Evolutionary conservation across 495 filamentous ascomycete species (phyloP).

Genomic region (Talaromyces thailandensis): DNA sequence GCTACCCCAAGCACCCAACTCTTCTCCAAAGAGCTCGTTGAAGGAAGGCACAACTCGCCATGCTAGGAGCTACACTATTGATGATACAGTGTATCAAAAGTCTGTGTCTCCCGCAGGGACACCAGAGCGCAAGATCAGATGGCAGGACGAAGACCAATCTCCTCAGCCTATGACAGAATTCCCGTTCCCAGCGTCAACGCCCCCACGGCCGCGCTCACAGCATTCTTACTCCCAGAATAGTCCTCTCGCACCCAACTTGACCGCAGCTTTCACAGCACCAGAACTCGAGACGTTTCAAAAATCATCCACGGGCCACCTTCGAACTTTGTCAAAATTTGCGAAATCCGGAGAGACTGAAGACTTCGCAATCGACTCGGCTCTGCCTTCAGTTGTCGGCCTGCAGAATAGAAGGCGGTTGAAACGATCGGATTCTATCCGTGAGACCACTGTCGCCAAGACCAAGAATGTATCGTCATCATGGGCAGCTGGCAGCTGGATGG

Average conservation of each 20-base stretch:
- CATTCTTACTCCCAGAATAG: slow-evolving; percentile 30
- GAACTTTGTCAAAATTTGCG: slow-evolving; percentile 80
- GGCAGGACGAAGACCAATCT: slow-evolving; percentile 26
- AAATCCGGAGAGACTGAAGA: slow-evolving; percentile 66
- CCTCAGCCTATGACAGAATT: slow-evolving; percentile 5
- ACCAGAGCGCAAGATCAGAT: slow-evolving; percentile 23
- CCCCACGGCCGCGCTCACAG: slow-evolving; percentile 27
- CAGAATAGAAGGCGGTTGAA: slow-evolving; percentile 78
- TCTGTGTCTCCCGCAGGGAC: slow-evolving; percentile 10
- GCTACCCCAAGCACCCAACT: slow-evolving; percentile 58
- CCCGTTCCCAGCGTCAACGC: slow-evolving; percentile 10
- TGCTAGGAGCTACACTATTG: slow-evolving; percentile 34
- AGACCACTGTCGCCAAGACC: slow-evolving; percentile 38
- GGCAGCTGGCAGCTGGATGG: slow-evolving; percentile 94
- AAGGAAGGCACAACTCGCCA: slow-evolving; percentile 27
- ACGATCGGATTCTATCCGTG: slow-evolving; percentile 52
- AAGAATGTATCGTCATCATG: slow-evolving; percentile 49
- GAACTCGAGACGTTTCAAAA: slow-evolving; percentile 72
- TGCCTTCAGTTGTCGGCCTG: slow-evolving; percentile 78
- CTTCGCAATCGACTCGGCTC: slow-evolving; percentile 62
- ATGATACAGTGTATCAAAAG: slow-evolving; percentile 28
- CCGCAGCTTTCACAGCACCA: slow-evolving; percentile 48
- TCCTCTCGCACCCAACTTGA: slow-evolving; percentile 31
- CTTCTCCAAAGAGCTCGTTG: slow-evolving; percentile 23
- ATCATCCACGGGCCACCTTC: slow-evolving; percentile 80